Conservation (phyloP, 805 yeast genomes). For the Deakozyma indianensis region DNA sequence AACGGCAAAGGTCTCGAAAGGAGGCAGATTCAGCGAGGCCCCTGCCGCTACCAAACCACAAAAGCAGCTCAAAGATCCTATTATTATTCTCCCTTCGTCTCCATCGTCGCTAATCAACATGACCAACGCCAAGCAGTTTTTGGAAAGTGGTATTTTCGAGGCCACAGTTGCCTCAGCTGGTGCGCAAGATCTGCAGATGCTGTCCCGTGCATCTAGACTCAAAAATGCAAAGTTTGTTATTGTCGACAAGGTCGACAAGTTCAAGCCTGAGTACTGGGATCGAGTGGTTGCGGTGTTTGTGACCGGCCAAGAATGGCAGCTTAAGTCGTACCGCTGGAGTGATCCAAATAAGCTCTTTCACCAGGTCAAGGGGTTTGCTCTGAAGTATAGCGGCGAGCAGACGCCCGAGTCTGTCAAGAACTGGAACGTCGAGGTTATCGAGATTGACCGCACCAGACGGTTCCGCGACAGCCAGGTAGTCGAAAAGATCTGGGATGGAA, state of each 20-base stretch:
- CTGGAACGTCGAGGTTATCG: conserved; percentile 80
- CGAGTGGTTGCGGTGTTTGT: conserved; percentile 91
- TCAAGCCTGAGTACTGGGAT: conserved; percentile 96
- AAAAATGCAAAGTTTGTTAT: conserved; percentile 57
- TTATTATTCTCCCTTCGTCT: conserved; percentile 64
- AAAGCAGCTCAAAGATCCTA: conserved; percentile 35
- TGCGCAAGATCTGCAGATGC: conserved; percentile 28
- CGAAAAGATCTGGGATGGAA: conserved; percentile 68
- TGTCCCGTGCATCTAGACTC: conserved; percentile 44
- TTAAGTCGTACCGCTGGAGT: conserved; percentile 70
- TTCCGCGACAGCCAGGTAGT: conserved; percentile 82
- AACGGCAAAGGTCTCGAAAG: conserved; percentile 3
- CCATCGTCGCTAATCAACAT: conserved; percentile 58
- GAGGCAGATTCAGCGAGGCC: conserved; percentile 3
- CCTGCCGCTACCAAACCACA: conserved; percentile 12
- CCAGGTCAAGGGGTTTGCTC: conserved; percentile 67
- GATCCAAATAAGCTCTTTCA: conserved; percentile 73
- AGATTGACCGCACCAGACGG: conserved; percentile 66
- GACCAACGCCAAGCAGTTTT: conserved; percentile 49
- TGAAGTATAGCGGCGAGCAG: conserved; percentile 64
- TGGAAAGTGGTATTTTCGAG: conserved; percentile 58
- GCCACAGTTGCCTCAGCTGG: conserved; percentile 28
- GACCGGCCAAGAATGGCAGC: conserved; percentile 97
- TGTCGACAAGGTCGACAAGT: conserved; percentile 77
- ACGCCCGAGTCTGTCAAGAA: conserved; percentile 60